Evolutionary conservation across 208 protist genomes (phyloP).

Genomic region (Tritrichomonas musculus): DNA sequence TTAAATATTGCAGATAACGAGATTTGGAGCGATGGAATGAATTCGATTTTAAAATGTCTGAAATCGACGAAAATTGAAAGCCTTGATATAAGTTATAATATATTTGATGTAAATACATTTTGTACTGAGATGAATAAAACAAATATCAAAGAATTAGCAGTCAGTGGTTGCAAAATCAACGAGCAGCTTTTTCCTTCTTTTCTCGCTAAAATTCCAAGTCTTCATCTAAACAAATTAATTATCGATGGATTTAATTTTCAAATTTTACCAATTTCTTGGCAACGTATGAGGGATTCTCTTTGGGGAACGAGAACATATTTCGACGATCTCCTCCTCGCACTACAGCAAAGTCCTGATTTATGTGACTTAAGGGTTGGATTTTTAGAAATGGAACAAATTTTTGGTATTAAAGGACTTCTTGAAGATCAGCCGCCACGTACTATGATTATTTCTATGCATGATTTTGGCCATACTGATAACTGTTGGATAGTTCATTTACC

Average conservation of each 20-base stretch:
- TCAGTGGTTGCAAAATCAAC: background rate
- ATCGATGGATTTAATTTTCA: background rate
- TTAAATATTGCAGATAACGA: background rate
- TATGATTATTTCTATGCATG: background rate
- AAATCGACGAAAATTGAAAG: background rate
- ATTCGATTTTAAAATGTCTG: background rate
- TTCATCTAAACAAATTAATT: background rate
- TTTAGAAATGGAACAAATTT: background rate
- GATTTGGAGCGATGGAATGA: background rate
- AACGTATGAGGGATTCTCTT: background rate
- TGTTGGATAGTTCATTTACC: background rate
- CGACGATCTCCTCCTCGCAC: background rate
- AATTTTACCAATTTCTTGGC: background rate
- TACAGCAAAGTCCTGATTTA: background rate
- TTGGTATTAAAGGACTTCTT: background rate
- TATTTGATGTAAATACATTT: background rate
- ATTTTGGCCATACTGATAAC: constrained; percentile 6
- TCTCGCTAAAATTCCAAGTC: background rate
- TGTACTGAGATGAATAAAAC: background rate
- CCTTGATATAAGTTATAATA: constrained; percentile 9
- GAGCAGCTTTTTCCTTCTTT: background rate
- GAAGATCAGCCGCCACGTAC: no score
- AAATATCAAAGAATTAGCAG: background rate
- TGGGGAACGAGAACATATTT: background rate
- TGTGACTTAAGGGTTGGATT: background rate